Evolutionary conservation across 75 land plant genomes (phyloP).

Genomic region (Sequoia sempervirens): DNA sequence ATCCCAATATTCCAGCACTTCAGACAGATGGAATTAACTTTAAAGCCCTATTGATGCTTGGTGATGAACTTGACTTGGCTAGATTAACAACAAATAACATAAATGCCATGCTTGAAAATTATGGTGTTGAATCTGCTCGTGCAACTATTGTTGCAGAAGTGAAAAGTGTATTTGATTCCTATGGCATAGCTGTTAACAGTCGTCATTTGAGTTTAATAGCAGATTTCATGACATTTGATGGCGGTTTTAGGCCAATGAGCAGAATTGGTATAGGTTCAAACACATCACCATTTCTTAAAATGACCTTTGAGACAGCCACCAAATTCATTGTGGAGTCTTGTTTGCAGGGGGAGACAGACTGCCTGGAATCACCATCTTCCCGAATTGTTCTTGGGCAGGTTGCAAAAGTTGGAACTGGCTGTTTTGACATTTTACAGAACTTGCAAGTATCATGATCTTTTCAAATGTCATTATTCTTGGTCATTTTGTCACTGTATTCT

Average conservation of each 20-base stretch:
- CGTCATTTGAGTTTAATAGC: slow-evolving; percentile 75
- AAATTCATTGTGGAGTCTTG: slow-evolving; percentile 75
- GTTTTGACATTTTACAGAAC: slow-evolving; percentile 82
- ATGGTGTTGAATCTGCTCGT: slow-evolving; percentile 90
- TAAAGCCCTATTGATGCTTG: slow-evolving; percentile 45
- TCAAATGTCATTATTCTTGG: background rate
- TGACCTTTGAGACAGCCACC: slow-evolving; percentile 88
- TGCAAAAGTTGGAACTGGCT: slow-evolving; percentile 87
- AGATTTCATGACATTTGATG: slow-evolving; percentile 87
- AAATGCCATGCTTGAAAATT: slow-evolving; percentile 61
- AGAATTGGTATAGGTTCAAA: slow-evolving; percentile 58
- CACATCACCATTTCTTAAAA: slow-evolving; percentile 77
- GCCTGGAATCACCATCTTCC: slow-evolving; percentile 78
- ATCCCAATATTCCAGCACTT: slow-evolving; percentile 29
- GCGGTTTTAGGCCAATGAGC: slow-evolving; percentile 73
- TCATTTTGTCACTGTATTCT: background rate
- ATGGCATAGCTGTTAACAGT: slow-evolving; percentile 61
- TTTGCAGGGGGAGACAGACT: slow-evolving; percentile 52
- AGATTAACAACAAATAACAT: slow-evolving; percentile 65
- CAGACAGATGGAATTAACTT: slow-evolving; percentile 86
- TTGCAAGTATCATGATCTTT: slow-evolving; percentile 21
- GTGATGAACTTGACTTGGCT: slow-evolving; percentile 65
- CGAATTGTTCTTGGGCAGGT: slow-evolving; percentile 77
- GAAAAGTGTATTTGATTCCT: slow-evolving; percentile 53
- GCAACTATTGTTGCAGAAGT: slow-evolving; percentile 74